A percentile compares a stretch with the other conserved stretches of the same genome.
phyloP scores from a whole-genome alignment of 1,139 yeast species.

The Nakaseomyces delphensis region DNA sequence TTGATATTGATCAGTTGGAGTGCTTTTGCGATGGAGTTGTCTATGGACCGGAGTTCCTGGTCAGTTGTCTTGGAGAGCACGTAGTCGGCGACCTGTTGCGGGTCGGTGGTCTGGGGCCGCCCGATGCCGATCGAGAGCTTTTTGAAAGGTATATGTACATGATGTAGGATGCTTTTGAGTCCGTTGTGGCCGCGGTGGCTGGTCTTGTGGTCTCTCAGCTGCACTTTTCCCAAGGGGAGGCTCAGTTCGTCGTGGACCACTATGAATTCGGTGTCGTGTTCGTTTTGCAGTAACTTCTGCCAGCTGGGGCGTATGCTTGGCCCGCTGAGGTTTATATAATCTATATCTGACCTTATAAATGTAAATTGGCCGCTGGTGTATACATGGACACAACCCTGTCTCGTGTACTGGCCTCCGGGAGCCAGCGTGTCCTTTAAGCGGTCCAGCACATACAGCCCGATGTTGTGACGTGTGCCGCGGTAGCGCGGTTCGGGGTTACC shows the following conservation, averaged over 20 bases:
- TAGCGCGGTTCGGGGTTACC: conserved; percentile 72
- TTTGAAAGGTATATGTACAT: conserved; percentile 30
- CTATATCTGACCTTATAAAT: conserved; percentile 42
- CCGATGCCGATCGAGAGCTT: conserved; percentile 70
- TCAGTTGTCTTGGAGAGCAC: conserved; percentile 46
- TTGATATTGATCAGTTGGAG: not conserved
- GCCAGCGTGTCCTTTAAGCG: conserved; percentile 16
- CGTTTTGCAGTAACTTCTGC: conserved; percentile 31
- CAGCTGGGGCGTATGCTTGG: conserved; percentile 41
- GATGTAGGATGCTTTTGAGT: conserved; percentile 34
- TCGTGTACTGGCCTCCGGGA: conserved; percentile 12
- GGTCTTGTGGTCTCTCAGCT: conserved; percentile 46
- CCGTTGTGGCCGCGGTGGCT: conserved; percentile 80
- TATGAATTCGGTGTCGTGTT: conserved; percentile 37
- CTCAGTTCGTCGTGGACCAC: conserved; percentile 73
- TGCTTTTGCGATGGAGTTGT: conserved; percentile 1
- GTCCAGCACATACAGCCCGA: conserved; percentile 39
- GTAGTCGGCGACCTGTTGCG: conserved; percentile 45
- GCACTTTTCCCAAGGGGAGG: conserved; percentile 52
- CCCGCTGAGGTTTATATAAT: conserved; percentile 68
- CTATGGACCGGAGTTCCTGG: conserved; percentile 31
- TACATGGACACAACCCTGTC: conserved; percentile 9
- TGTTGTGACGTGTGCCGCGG: conserved; percentile 62
- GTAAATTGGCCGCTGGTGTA: conserved; percentile 7
- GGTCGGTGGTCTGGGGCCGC: conserved; percentile 41